Conservation (phyloP, 2,329 filamentous ascomycete species). For the Aspergillus candidus region DNA sequence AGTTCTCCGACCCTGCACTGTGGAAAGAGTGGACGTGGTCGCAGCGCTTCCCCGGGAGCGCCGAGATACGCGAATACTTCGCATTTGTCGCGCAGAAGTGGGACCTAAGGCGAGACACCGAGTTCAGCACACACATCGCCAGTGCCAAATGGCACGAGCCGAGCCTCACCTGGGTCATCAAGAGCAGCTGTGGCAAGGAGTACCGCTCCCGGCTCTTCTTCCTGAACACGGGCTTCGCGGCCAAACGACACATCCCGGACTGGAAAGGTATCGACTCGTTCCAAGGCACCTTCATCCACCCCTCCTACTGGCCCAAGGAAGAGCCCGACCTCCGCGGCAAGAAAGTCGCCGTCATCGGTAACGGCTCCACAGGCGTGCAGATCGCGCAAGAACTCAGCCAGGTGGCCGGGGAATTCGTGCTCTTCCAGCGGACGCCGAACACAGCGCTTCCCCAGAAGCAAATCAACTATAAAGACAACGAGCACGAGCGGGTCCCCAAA, state of each 20-base stretch:
- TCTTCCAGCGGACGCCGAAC: constrained; percentile 64
- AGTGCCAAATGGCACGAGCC: constrained; percentile 30
- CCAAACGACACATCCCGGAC: constrained; percentile 40
- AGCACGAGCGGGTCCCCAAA: constrained; percentile 45
- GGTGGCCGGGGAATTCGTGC: constrained; percentile 47
- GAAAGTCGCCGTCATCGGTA: constrained; percentile 50
- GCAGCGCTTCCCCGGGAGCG: constrained; percentile 21
- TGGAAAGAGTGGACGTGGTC: constrained; percentile 44
- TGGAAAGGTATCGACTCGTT: constrained; percentile 40
- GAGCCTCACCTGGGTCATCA: constrained; percentile 38
- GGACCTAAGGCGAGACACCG: constrained; percentile 40
- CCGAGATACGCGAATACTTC: constrained; percentile 44
- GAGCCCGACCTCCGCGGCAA: constrained; percentile 43
- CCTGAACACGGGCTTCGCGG: constrained; percentile 42
- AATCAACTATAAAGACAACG: constrained; percentile 42
- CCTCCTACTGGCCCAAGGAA: constrained; percentile 50
- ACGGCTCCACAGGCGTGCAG: constrained; percentile 51
- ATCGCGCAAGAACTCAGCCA: constrained; percentile 56
- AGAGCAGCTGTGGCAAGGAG: constrained; percentile 35
- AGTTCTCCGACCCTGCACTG: constrained; percentile 47
- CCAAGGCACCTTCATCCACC: constrained; percentile 50
- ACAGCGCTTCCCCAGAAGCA: constrained; percentile 58
- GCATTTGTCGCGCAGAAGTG: constrained; percentile 41
- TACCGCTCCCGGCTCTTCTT: constrained; percentile 43
- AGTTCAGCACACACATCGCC: constrained; percentile 41